Conservation (phyloP, 2,329 filamentous ascomycete species). For the Mycogone perniciosa region DNA sequence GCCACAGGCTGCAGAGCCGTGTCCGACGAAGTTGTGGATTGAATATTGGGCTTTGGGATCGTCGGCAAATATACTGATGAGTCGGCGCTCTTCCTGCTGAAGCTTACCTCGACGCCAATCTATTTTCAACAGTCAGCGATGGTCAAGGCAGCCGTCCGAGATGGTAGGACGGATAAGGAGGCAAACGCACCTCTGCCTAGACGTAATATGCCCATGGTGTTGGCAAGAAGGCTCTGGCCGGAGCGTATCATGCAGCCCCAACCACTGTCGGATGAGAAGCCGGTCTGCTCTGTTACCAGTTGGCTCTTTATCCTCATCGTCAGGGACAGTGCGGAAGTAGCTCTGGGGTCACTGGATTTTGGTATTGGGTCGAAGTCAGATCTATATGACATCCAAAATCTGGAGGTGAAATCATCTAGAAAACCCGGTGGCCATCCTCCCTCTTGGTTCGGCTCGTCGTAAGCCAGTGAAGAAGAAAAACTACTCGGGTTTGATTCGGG, state of each 20-base stretch:
- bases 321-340: conserved; percentile 67
- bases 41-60: conserved; percentile 82
- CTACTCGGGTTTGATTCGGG: conserved; percentile 45
- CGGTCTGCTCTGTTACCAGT: conserved; percentile 62
- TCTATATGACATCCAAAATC: conserved; percentile 94
- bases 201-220: conserved; percentile 65
- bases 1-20: conserved; percentile 79
- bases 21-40: conserved; percentile 86
- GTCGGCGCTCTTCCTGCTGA: conserved; percentile 55
- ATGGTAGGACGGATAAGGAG: background rate
- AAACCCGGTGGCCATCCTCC: conserved; percentile 78
- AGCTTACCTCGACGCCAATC: conserved; percentile 68
- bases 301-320: conserved; percentile 77
- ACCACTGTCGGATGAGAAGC: conserved; percentile 88
- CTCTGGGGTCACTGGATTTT: conserved; percentile 68
- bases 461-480: conserved; percentile 45
- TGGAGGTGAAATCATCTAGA: conserved; percentile 85
- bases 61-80: conserved; percentile 82
- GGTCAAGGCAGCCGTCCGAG: background rate
- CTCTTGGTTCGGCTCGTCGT: conserved; percentile 38
- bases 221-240: conserved; percentile 87
- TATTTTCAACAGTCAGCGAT: conserved; percentile 18
- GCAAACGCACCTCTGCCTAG: conserved; percentile 66
- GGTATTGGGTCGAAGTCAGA: conserved; percentile 79
- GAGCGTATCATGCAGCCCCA: conserved; percentile 99